Percentiles rank a stretch among this genome's conserved stretches.
These are phyloP conservation scores for Volutella citrinella DNA, from an alignment of 2,329 filamentous ascomycete species.

Conservation along the genomic window DNA sequence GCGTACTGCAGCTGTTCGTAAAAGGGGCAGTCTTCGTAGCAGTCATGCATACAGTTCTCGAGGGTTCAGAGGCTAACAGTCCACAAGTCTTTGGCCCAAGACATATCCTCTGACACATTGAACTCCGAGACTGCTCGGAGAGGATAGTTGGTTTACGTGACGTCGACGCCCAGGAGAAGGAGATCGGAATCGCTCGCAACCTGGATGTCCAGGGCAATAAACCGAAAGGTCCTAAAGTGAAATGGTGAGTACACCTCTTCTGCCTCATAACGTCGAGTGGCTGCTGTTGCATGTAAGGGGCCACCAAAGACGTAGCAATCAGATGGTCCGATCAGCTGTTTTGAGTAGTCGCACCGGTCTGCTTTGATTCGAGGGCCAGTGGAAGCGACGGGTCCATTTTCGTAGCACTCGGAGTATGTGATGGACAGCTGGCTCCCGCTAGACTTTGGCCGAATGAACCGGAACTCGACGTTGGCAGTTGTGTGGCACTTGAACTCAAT, in stretches of 20 bases:
- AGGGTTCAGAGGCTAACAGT: conserved; percentile 19
- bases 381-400: background rate
- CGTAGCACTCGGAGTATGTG: conserved; percentile 6
- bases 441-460: background rate
- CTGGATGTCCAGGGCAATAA: conserved; percentile 1
- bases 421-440: background rate
- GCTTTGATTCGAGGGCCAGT: background rate
- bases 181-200: background rate
- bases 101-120: too few species aligned
- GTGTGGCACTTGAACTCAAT: background rate
- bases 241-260: conserved; percentile 2
- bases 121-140: too few species aligned
- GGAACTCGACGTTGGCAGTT: background rate
- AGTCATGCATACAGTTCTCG: conserved; percentile 25
- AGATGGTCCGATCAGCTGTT: background rate
- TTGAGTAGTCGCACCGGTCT: background rate
- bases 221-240: conserved; percentile 7
- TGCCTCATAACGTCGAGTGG: too few species aligned
- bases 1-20: conserved; percentile 33
- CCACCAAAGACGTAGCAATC: conserved; percentile 4
- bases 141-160: conserved; percentile 2
- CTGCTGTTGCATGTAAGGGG: too few species aligned
- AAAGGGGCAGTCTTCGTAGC: conserved; percentile 32
- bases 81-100: too few species aligned
- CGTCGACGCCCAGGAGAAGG: background rate